Evolutionary conservation across 2,329 filamentous ascomycete species (phyloP).

Genomic region (Colletotrichum abscissum): DNA sequence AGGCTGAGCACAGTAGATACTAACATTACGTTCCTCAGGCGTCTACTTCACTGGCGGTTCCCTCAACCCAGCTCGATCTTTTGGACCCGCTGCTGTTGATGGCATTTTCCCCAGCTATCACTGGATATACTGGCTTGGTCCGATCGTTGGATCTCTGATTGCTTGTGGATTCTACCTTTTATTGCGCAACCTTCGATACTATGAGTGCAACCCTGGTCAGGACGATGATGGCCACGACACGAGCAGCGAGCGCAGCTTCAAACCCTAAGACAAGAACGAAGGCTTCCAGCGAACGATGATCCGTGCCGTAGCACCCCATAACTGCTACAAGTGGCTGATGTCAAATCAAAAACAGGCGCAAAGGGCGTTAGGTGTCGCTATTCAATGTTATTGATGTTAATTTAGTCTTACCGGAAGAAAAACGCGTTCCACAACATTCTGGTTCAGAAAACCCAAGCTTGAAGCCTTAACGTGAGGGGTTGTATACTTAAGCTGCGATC

Average conservation of each 20-base stretch:
- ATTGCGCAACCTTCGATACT: slow-evolving; percentile 63
- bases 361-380: no score
- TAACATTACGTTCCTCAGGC: slow-evolving; percentile 35
- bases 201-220: slow-evolving; percentile 61
- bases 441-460: no score
- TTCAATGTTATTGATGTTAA: no score
- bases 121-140: slow-evolving; percentile 68
- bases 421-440: no score
- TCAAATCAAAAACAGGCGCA: not conserved
- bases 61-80: slow-evolving; percentile 62
- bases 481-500: accelerated
- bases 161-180: slow-evolving; percentile 62
- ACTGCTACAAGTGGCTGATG: not conserved
- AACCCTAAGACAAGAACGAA: not conserved
- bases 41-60: slow-evolving; percentile 60
- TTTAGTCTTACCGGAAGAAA: no score
- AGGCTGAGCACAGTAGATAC: not conserved
- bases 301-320: accelerated
- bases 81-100: slow-evolving; percentile 59
- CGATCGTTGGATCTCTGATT: slow-evolving; percentile 59
- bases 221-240: slow-evolving; percentile 46
- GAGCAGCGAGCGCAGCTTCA: not conserved
- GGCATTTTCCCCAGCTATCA: slow-evolving; percentile 56
- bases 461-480: no score
- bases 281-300: not conserved